A percentile compares a stretch with the other conserved stretches of the same genome.
Conservation (phyloP, 495 filamentous ascomycete species). For the Penicillium arizonense region DNA sequence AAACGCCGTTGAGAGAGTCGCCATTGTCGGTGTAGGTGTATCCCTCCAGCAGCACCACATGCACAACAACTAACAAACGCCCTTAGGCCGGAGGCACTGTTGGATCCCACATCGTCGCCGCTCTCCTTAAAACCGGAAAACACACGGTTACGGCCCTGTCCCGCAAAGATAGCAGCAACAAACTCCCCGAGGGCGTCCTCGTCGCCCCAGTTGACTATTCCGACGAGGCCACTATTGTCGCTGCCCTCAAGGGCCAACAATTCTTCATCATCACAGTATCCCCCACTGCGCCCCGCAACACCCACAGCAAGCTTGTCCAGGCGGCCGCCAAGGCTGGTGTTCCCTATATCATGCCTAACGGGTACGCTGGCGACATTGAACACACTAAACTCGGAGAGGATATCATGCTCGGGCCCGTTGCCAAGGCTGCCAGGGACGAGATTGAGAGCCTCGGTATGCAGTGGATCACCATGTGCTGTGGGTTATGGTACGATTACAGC, state of each 20-base stretch:
- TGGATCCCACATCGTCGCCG: conserved; percentile 51
- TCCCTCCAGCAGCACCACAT: neutral
- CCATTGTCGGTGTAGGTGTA: conserved; percentile 47
- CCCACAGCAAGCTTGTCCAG: conserved; percentile 51
- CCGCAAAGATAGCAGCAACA: conserved; percentile 43
- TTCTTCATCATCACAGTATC: conserved; percentile 60
- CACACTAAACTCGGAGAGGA: conserved; percentile 20
- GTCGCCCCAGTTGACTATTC: conserved; percentile 49
- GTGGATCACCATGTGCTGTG: conserved; percentile 51
- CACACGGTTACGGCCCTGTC: conserved; percentile 56
- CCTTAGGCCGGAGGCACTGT: conserved; percentile 57
- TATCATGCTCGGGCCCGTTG: conserved; percentile 12
- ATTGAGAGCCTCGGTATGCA: conserved; percentile 46
- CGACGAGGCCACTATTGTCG: conserved; percentile 42
- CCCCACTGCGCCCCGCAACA: conserved; percentile 40
- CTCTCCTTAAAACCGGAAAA: conserved; percentile 49
- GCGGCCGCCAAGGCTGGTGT: conserved; percentile 64
- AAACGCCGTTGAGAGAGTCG: conserved; percentile 45
- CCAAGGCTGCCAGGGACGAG: conserved; percentile 17
- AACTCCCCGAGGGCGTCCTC: conserved; percentile 42
- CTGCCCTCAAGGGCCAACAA: conserved; percentile 52
- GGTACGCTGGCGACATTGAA: conserved; percentile 44
- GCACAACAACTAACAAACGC: conserved; percentile 13
- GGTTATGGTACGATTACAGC: conserved; percentile 57
- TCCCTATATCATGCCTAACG: conserved; percentile 62